These are phyloP conservation scores for Paramyrothecium roridum DNA, from an alignment of 2,329 filamentous ascomycete species.

Conservation along the genomic window DNA sequence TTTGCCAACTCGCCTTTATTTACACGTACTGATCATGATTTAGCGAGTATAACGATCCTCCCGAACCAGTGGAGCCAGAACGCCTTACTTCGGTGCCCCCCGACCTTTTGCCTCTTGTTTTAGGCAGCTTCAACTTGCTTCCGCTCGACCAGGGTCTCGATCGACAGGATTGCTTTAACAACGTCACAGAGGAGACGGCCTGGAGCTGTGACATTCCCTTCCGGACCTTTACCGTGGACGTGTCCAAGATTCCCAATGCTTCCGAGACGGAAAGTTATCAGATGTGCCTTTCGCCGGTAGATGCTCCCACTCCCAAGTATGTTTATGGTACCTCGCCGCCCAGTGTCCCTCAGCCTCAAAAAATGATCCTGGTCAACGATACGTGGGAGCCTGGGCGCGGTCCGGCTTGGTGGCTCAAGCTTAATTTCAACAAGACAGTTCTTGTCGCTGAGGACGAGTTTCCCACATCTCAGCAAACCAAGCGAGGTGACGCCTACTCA, in stretches of 20 bases:
- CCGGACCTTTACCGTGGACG: constrained; percentile 39
- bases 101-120: constrained; percentile 33
- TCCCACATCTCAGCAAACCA: constrained; percentile 16
- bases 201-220: constrained; percentile 61
- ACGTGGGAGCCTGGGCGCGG: constrained; percentile 43
- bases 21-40: too few relatives aligned
- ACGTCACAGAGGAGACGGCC: constrained; percentile 50
- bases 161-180: constrained; percentile 49
- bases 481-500: constrained; percentile 19
- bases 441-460: constrained; percentile 43
- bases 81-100: background rate
- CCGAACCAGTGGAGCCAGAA: too few relatives aligned
- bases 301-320: constrained; percentile 35
- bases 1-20: background rate
- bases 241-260: constrained; percentile 25
- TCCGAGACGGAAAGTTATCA: constrained; percentile 35
- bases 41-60: too few relatives aligned
- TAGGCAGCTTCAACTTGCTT: constrained; percentile 55
- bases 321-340: constrained; percentile 55
- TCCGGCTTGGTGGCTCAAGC: constrained; percentile 52
- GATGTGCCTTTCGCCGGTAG: constrained; percentile 33
- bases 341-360: constrained; percentile 30
- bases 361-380: constrained; percentile 49
- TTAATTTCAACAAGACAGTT: constrained; percentile 54
- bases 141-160: constrained; percentile 42